Evolutionary conservation across 1,284 basidiomycete genomes (phyloP).

Genomic region (Earliella scabrosa): DNA sequence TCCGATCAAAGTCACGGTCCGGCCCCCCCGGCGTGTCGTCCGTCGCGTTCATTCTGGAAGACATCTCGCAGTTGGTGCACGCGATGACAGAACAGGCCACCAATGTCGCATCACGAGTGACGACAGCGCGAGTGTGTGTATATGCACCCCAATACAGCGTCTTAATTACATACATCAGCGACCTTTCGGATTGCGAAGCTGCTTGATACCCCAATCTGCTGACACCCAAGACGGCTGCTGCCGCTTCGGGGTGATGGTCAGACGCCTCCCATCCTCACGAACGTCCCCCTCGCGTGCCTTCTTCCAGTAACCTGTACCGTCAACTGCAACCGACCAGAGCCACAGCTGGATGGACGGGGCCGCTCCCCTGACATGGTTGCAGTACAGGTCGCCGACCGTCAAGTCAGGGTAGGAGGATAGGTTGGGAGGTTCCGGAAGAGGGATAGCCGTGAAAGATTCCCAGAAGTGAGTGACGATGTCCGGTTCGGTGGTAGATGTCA

Average conservation of each 20-base stretch:
- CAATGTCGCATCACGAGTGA: too few relatives aligned
- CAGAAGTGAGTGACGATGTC: background rate
- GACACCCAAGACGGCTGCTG: conserved; percentile 3
- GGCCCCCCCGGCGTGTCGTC: too few relatives aligned
- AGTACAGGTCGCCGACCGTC: background rate
- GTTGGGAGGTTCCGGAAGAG: background rate
- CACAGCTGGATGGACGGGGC: background rate
- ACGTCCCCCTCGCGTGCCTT: background rate
- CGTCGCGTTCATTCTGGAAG: too few relatives aligned
- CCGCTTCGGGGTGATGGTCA: background rate
- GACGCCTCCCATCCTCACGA: background rate
- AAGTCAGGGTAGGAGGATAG: background rate
- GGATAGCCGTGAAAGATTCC: background rate
- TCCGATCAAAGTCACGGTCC: too few relatives aligned
- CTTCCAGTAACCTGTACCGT: background rate
- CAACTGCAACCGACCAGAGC: background rate
- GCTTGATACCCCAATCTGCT: background rate
- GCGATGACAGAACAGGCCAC: too few relatives aligned
- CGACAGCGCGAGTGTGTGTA: too few relatives aligned
- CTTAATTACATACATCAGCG: too few relatives aligned
- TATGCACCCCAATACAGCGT: too few relatives aligned
- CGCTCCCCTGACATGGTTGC: background rate
- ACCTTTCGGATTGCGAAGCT: background rate
- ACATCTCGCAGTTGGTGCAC: too few relatives aligned
- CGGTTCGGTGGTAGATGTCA: background rate